Evolutionary conservation across 345 rosid genomes (phyloP).

Genomic region (Populus nigra): DNA sequence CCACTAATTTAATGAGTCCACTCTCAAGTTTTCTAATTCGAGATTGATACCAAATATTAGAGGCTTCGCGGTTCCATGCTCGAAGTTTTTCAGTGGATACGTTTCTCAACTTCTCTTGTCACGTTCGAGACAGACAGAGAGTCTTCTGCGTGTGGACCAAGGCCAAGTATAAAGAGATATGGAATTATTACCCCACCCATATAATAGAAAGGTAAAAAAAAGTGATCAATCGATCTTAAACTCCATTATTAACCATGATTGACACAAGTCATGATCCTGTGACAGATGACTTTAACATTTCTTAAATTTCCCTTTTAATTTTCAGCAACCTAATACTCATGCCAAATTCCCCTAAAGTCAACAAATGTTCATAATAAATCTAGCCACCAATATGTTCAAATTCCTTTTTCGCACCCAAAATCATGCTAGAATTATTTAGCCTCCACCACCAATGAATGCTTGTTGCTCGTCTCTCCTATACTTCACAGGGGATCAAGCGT

Average conservation of each 20-base stretch:
- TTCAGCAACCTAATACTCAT: not conserved
- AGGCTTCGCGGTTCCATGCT: not conserved
- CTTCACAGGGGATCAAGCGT: not conserved
- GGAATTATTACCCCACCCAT: not conserved
- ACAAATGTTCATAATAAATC: not conserved
- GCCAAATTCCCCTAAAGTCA: conserved; percentile 3
- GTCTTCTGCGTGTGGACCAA: conserved; percentile 11
- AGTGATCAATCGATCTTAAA: not conserved
- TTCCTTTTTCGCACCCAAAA: not conserved
- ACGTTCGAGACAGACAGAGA: not conserved
- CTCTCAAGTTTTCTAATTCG: not conserved
- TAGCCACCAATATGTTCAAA: not conserved
- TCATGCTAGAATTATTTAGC: not conserved
- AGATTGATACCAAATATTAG: not conserved
- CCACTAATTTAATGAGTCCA: not conserved
- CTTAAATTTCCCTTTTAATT: not conserved
- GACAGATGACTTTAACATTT: not conserved
- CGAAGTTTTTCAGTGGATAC: not conserved
- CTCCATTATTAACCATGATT: conserved; percentile 1
- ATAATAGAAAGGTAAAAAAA: not conserved
- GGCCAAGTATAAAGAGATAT: not conserved
- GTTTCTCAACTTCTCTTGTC: not conserved
- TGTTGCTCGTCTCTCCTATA: too few relatives aligned
- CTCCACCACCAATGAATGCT: not conserved
- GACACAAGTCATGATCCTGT: not conserved